These are phyloP conservation scores for Colletotrichum lentis DNA, from an alignment of 2,329 filamentous ascomycete species.

Conservation along the genomic window DNA sequence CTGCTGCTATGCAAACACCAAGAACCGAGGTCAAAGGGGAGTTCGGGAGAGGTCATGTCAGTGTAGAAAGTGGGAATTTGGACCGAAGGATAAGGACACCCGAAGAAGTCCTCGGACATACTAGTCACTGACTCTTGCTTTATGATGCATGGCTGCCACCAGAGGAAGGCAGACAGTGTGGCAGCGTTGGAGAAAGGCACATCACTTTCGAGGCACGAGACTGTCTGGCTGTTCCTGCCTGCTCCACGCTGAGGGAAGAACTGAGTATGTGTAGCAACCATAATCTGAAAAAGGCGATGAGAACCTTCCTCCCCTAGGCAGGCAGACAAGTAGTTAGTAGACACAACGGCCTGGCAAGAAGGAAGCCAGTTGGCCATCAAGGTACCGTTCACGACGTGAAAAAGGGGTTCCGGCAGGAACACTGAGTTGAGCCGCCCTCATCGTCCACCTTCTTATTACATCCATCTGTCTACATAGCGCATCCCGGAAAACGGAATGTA, in stretches of 20 bases:
- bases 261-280: too few species aligned
- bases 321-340: too few species aligned
- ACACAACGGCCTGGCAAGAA: not conserved
- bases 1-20: not conserved
- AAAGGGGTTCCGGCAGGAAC: not conserved
- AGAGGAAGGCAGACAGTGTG: not conserved
- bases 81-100: not conserved
- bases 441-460: too few species aligned
- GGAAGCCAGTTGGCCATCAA: not conserved
- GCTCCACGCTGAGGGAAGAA: not conserved
- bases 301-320: too few species aligned
- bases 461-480: too few species aligned
- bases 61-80: not conserved
- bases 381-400: not conserved
- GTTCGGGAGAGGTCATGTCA: conserved; percentile 1
- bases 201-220: not conserved
- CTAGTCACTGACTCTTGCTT: not conserved
- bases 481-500: not conserved
- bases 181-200: not conserved
- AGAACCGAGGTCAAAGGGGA: not conserved
- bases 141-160: not conserved
- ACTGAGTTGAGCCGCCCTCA: too few species aligned
- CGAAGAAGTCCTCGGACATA: not conserved
- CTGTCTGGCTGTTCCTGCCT: not conserved
- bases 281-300: too few species aligned